Evolutionary conservation across 2,329 filamentous ascomycete species (phyloP).

Genomic region (Zelopaecilomyces penicillatus): DNA sequence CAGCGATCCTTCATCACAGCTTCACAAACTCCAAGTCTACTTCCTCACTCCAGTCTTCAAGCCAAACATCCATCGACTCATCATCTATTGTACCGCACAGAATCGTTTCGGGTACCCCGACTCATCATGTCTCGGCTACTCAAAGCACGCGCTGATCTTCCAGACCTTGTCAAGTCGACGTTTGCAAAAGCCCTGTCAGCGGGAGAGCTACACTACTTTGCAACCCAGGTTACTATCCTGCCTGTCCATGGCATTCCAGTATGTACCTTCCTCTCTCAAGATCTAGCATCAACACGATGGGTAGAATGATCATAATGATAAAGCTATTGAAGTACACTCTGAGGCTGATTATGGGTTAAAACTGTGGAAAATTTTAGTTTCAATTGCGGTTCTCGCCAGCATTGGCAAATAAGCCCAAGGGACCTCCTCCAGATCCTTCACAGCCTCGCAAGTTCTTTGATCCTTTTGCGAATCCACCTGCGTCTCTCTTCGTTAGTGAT

Average conservation of each 20-base stretch:
- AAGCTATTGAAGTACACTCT: too few relatives aligned
- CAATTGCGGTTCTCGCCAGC: constrained; percentile 65
- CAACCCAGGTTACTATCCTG: constrained; percentile 44
- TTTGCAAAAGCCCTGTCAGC: constrained; percentile 39
- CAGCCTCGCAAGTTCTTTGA: constrained; percentile 39
- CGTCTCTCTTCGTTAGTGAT: constrained; percentile 42
- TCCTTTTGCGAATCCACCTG: constrained; percentile 55
- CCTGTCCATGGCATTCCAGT: constrained; percentile 35
- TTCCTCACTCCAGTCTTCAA: too few relatives aligned
- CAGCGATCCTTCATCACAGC: too few relatives aligned
- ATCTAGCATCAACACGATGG: background rate
- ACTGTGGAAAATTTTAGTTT: constrained; percentile 39
- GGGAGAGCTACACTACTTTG: constrained; percentile 45
- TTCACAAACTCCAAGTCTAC: too few relatives aligned
- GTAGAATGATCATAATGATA: too few relatives aligned
- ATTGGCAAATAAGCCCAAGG: constrained; percentile 58
- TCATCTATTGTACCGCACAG: too few relatives aligned
- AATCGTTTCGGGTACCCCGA: too few relatives aligned
- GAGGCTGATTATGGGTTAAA: background rate
- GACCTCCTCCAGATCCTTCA: constrained; percentile 24
- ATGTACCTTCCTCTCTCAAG: constrained; percentile 10
- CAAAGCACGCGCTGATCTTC: constrained; percentile 38
- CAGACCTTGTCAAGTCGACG: constrained; percentile 40
- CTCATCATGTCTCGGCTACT: constrained; percentile 27
- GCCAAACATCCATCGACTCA: too few relatives aligned